Conservation (phyloP, 345 rosid species). For the Eucalyptus regnans region DNA sequence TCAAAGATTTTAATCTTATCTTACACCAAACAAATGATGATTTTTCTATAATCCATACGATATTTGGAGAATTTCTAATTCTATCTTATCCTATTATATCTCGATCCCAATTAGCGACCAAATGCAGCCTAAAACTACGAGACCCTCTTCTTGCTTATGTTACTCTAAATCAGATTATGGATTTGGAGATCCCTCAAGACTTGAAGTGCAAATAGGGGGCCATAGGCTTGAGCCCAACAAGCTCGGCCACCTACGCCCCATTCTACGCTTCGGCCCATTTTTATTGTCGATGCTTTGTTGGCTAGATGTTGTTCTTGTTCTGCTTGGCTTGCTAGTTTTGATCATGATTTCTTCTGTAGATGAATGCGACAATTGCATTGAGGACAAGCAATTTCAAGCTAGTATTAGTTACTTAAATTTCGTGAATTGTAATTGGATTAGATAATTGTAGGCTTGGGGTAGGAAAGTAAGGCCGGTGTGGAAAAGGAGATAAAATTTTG, state of each 20-base stretch:
- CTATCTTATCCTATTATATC: neutral
- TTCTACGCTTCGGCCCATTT: neutral
- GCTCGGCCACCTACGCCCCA: neutral
- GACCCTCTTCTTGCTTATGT: neutral
- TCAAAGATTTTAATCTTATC: neutral
- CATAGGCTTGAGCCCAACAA: neutral
- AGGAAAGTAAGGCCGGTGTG: no score
- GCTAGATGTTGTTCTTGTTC: neutral
- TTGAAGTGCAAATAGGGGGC: no score
- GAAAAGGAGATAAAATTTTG: neutral
- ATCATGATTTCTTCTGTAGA: neutral
- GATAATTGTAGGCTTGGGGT: neutral
- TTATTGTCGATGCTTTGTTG: neutral
- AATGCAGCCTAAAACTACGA: neutral
- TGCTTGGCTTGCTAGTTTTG: neutral
- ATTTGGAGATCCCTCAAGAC: no score
- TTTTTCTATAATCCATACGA: neutral
- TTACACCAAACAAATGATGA: neutral
- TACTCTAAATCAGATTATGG: neutral
- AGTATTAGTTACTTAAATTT: neutral
- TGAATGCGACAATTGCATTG: no score
- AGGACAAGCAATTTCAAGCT: neutral
- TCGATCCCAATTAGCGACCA: neutral
- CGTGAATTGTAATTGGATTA: neutral
- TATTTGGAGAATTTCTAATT: neutral